phyloP scores from a whole-genome alignment of 2,329 filamentous ascomycete genomes.

The Stachybotrys chlorohalonatus region DNA sequence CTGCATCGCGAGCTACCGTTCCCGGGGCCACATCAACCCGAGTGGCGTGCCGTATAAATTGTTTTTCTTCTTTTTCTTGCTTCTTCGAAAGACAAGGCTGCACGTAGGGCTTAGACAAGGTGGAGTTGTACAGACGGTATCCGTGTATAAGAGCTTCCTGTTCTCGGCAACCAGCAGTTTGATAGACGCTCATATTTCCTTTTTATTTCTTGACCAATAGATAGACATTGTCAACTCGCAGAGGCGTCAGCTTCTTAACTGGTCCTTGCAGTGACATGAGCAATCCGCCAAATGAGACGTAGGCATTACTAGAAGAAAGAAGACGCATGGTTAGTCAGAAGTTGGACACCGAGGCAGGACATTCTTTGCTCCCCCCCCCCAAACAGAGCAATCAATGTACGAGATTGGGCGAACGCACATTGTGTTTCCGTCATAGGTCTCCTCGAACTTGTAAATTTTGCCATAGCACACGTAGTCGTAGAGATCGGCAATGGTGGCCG shows the following conservation, averaged over 20 bases:
- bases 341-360: neutral
- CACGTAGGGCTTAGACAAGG: too few relatives aligned
- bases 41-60: neutral
- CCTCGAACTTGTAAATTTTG: conserved; percentile 83
- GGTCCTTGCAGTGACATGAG: conserved; percentile 87
- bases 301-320: conserved; percentile 62
- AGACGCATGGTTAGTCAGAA: conserved; percentile 1
- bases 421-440: conserved; percentile 66
- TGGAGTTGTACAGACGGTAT: too few relatives aligned
- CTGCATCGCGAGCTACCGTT: conserved; percentile 77
- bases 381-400: neutral
- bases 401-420: conserved; percentile 46
- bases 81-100: too few relatives aligned
- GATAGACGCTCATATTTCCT: neutral
- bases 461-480: conserved; percentile 85
- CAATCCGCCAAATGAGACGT: conserved; percentile 87
- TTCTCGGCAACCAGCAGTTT: neutral
- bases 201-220: conserved; percentile 81
- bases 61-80: neutral
- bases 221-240: conserved; percentile 91
- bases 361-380: neutral
- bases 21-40: conserved; percentile 51
- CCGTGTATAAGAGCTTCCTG: neutral
- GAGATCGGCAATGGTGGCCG: conserved; percentile 61
- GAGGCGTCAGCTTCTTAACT: conserved; percentile 86